Evolutionary conservation across 2,329 filamentous ascomycete species (phyloP).

Genomic region (Xylariaceae sp.): DNA sequence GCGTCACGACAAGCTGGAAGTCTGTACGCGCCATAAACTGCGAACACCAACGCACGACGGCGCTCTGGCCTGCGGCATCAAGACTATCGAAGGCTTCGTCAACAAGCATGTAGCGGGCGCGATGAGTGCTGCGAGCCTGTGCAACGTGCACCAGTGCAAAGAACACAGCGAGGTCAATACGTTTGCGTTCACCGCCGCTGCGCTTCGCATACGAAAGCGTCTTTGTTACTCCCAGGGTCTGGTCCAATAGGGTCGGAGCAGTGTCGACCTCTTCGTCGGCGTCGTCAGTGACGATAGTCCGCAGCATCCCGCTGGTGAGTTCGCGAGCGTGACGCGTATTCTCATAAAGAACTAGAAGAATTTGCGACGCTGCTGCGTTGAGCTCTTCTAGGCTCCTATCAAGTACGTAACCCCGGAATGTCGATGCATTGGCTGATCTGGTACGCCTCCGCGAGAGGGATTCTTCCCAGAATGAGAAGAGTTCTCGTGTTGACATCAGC

Average conservation of each 20-base stretch:
- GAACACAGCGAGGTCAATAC: conserved; percentile 34
- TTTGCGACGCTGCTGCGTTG: conserved; percentile 25
- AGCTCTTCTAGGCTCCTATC: conserved; percentile 27
- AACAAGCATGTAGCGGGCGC: conserved; percentile 32
- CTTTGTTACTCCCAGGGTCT: conserved; percentile 20
- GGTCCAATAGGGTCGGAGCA: conserved; percentile 19
- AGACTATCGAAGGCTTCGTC: conserved; percentile 34
- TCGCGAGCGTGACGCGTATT: conserved; percentile 25
- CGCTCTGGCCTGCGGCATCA: conserved; percentile 28
- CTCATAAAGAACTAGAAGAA: conserved; percentile 29
- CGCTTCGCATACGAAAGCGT: conserved; percentile 30
- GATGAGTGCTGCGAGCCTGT: conserved; percentile 26
- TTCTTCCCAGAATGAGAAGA: conserved; percentile 28
- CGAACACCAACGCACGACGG: conserved; percentile 23
- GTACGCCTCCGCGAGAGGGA: conserved; percentile 20
- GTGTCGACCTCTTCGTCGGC: conserved; percentile 4
- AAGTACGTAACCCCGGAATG: conserved; percentile 27
- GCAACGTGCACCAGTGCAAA: conserved; percentile 30
- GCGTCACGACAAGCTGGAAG: conserved; percentile 24
- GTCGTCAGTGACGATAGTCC: conserved; percentile 20
- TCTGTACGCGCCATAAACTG: conserved; percentile 18
- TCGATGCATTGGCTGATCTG: conserved; percentile 13
- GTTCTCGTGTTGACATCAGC: conserved; percentile 15
- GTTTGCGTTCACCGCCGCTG: conserved; percentile 35
- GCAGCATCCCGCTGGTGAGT: conserved; percentile 25